phyloP scores from a whole-genome alignment of 2,329 filamentous ascomycete species.

The Thermoascus crustaceus region DNA sequence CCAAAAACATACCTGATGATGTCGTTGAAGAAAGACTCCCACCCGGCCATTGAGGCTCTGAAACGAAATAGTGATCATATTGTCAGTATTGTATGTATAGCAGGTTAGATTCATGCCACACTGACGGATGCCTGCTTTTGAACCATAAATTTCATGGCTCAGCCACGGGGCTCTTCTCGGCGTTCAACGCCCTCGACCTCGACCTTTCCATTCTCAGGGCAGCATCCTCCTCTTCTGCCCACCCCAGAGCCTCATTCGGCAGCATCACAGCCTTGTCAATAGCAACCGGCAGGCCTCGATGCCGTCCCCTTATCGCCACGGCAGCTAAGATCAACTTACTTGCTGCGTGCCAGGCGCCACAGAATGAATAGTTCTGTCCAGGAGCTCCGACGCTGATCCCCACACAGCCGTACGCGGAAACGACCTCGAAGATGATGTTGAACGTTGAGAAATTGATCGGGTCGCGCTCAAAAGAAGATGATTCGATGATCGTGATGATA shows the following conservation, averaged over 20 bases:
- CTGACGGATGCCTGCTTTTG: no score
- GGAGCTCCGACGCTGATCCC: slow-evolving; percentile 52
- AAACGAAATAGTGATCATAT: no score
- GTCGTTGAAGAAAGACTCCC: no score
- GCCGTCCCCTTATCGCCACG: slow-evolving; percentile 50
- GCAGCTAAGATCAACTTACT: slow-evolving; percentile 52
- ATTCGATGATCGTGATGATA: slow-evolving; percentile 54
- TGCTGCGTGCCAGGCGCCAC: slow-evolving; percentile 45
- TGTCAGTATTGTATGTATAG: no score
- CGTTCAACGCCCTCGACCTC: slow-evolving; percentile 14
- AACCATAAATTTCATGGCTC: no score
- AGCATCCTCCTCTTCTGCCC: slow-evolving; percentile 37
- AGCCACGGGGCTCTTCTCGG: neutral
- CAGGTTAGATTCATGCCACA: no score
- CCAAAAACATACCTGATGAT: no score
- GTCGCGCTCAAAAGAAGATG: slow-evolving; percentile 44
- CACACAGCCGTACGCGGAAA: slow-evolving; percentile 52
- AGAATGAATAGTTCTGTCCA: slow-evolving; percentile 47
- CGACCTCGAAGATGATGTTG: slow-evolving; percentile 45
- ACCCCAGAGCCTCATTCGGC: slow-evolving; percentile 31
- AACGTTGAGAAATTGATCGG: slow-evolving; percentile 50
- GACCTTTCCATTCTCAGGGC: slow-evolving; percentile 22
- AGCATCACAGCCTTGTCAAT: slow-evolving; percentile 45
- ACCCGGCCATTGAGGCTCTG: no score
- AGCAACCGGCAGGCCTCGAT: slow-evolving; percentile 50